phyloP scores from a whole-genome alignment of 768 basidiomycete genomes.

The Neoboletus subvelutipes region DNA sequence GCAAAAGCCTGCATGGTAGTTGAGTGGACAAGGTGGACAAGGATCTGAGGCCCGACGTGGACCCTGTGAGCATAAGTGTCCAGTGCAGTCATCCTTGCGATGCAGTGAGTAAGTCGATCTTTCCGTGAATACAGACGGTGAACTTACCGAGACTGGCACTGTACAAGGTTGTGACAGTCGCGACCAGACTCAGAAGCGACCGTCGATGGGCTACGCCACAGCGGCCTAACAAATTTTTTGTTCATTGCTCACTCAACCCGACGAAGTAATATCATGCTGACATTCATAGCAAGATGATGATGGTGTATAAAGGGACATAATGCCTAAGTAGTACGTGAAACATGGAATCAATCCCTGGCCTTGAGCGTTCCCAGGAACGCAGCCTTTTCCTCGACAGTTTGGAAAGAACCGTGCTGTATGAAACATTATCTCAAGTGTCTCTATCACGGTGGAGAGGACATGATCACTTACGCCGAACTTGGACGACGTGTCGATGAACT shows the following conservation, averaged over 20 bases:
- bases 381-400: constrained; percentile 94
- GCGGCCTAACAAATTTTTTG: background rate
- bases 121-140: background rate
- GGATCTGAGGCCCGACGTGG: constrained; percentile 67
- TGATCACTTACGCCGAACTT: constrained; percentile 82
- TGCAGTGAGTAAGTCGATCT: constrained; percentile 6
- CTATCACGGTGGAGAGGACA: background rate
- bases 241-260: background rate
- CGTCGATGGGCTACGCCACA: background rate
- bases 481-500: constrained; percentile 98
- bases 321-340: constrained; percentile 39
- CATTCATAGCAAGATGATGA: constrained; percentile 43
- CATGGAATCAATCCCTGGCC: constrained; percentile 61
- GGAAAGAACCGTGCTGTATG: constrained; percentile 88
- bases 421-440: constrained; percentile 4
- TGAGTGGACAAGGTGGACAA: constrained; percentile 32
- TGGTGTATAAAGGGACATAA: constrained; percentile 36
- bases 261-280: constrained; percentile 12
- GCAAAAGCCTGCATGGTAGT: constrained; percentile 32
- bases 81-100: constrained; percentile 66
- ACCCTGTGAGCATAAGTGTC: constrained; percentile 81
- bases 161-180: constrained; percentile 11
- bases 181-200: background rate
- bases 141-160: constrained; percentile 48
- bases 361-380: constrained; percentile 94